A percentile compares a stretch with the other conserved stretches of the same genome.
Evolutionary conservation across 345 rosid genomes (phyloP).

Genomic region (Acer campestre): DNA sequence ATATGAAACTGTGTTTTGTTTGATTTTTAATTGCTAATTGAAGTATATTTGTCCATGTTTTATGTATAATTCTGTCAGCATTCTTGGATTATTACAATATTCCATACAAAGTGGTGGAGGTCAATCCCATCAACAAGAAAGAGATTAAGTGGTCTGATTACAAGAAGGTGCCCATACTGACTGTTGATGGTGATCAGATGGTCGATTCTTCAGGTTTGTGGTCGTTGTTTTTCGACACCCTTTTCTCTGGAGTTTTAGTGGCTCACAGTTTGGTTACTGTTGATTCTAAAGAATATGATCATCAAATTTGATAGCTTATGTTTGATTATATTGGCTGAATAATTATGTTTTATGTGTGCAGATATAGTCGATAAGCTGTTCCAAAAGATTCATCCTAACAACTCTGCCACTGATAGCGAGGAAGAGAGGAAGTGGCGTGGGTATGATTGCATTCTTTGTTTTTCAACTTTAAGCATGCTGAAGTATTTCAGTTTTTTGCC

Average conservation of each 20-base stretch:
- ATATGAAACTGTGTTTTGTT: neutral
- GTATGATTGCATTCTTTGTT: conserved; percentile 40
- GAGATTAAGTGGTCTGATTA: conserved; percentile 97
- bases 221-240: conserved; percentile 1
- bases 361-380: conserved; percentile 67
- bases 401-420: conserved; percentile 38
- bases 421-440: conserved; percentile 82
- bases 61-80: conserved; percentile 42
- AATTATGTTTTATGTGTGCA: conserved; percentile 34
- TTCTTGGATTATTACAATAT: conserved; percentile 84
- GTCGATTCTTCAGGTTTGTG: conserved; percentile 86
- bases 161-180: conserved; percentile 89
- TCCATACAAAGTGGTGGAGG: conserved; percentile 93
- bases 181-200: conserved; percentile 79
- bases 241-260: neutral
- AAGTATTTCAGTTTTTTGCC: neutral
- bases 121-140: conserved; percentile 82
- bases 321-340: neutral
- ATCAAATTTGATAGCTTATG: neutral
- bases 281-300: neutral
- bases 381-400: conserved; percentile 60
- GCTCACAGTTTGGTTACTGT: neutral
- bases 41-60: neutral
- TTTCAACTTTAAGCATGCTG: neutral
- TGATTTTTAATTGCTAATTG: neutral